Base-by-base conservation (phyloP, 805 yeast genomes). In the Cyberlindnera bimundalis region DNA sequence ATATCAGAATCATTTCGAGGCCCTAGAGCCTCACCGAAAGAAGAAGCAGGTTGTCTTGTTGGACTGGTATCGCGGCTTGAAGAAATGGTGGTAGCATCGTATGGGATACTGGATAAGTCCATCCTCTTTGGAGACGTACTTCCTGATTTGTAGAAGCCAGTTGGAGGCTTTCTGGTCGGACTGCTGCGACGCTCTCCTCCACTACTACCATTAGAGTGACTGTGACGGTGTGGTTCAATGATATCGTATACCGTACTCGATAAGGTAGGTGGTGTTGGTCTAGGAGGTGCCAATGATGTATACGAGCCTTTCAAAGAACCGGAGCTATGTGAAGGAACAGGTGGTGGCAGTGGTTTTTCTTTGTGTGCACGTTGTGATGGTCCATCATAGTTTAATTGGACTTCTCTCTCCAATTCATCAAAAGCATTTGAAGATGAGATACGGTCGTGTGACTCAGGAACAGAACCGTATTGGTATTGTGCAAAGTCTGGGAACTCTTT, bases 381-480 rank as follows among this genome's bases (percentile, higher is more conserved):
- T 17, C 46, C 48, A 21, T 55, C 48, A 27, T 43, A 48, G 20
- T 51, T 52, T 53, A 57, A 55, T 25, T 58, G 65, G 1, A 62
- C 65, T 35, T 61, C 62, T 36, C 61, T 53, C 31, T 61, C 65
- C 8, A 62, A 39, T 30, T 59, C 62, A 43, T 61, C 67, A 42
- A 62, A 61, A 6, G 58, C 54, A 33, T 56, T 52, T 14, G 43
- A 30, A 11, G 46, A 42, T 4, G 46, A 42, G 12, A 38, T 28
- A 1, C 46, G 42, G 18, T 37, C 45, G n/a, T 35, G 35, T 20
- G 39, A n/a, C 14, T 40, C 43, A n/a, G n/a, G n/a, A n/a, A n/a
- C n/a, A n/a, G n/a, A n/a, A 2, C 6, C 18, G 20, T 12, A 25
- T 5, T 29, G 30, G 16, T 39, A 29, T 13, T 23, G 3, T 6